phyloP scores from a whole-genome alignment of 2,329 filamentous ascomycete genomes.

The Chaetomiaceae sp. region DNA sequence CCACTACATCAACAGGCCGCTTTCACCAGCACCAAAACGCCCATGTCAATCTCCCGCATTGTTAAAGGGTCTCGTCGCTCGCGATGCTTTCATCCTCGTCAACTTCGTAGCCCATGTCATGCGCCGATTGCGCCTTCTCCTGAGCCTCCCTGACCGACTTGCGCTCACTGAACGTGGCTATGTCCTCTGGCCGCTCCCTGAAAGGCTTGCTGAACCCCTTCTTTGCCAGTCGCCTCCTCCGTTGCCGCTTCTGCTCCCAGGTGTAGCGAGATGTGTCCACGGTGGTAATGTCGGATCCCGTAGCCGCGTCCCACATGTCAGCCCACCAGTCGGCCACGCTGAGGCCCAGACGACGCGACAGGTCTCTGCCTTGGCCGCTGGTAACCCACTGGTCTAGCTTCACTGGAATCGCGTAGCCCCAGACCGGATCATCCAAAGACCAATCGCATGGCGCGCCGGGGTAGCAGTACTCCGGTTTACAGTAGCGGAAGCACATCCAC shows the following conservation, averaged over 20 bases:
- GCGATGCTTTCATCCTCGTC: slow-evolving; percentile 31
- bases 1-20: too few relatives aligned
- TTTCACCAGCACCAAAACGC: too few relatives aligned
- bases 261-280: slow-evolving; percentile 39
- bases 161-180: slow-evolving; percentile 41
- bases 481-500: slow-evolving; percentile 47
- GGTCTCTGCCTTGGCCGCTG: slow-evolving; percentile 42
- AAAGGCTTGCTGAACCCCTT: slow-evolving; percentile 36
- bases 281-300: slow-evolving; percentile 39
- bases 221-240: slow-evolving; percentile 46
- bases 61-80: slow-evolving; percentile 21
- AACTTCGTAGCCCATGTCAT: slow-evolving; percentile 36
- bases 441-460: slow-evolving; percentile 43
- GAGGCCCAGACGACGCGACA: slow-evolving; percentile 34
- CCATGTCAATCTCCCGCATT: neutral
- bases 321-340: slow-evolving; percentile 42
- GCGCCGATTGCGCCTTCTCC: slow-evolving; percentile 35
- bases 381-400: slow-evolving; percentile 58
- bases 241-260: slow-evolving; percentile 42
- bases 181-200: slow-evolving; percentile 35
- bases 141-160: slow-evolving; percentile 34
- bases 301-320: slow-evolving; percentile 42
- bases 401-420: slow-evolving; percentile 54
- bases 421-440: slow-evolving; percentile 53
- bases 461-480: slow-evolving; percentile 47